Conservation (phyloP, 306 rosid genomes). For the Medicago ruthenica region DNA sequence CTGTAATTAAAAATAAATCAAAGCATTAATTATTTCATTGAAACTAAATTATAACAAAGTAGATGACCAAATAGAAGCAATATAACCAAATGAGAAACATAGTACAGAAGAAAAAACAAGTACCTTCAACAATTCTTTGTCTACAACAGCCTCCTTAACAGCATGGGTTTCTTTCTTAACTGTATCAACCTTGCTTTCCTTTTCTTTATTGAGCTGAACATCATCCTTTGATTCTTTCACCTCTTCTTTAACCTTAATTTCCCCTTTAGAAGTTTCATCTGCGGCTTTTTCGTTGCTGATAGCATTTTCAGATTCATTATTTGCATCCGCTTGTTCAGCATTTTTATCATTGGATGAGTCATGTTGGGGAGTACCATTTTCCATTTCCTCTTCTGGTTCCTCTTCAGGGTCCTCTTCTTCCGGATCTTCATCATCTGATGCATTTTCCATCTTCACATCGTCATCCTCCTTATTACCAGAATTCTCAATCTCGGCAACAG, state of each 20-base stretch:
- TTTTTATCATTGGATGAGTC: slow-evolving; percentile 55
- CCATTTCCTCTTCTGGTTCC: slow-evolving; percentile 86
- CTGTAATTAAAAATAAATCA: slow-evolving; percentile 54
- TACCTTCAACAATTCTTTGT: slow-evolving; percentile 89
- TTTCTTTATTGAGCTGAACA: slow-evolving; percentile 46
- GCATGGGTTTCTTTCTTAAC: slow-evolving; percentile 57
- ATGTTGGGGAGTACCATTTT: slow-evolving; percentile 55
- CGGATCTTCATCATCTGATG: slow-evolving; percentile 72
- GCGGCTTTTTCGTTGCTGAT: slow-evolving; percentile 48
- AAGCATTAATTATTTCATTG: too few relatives aligned
- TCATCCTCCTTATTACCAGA: slow-evolving; percentile 52
- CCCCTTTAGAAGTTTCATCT: slow-evolving; percentile 52
- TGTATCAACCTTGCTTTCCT: slow-evolving; percentile 55
- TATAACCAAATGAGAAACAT: neutral
- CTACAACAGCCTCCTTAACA: slow-evolving; percentile 61
- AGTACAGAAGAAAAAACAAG: slow-evolving; percentile 26
- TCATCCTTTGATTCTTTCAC: slow-evolving; percentile 54
- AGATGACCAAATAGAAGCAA: slow-evolving; percentile 18
- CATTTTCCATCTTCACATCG: slow-evolving; percentile 67
- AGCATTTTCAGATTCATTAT: slow-evolving; percentile 52
- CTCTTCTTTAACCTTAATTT: slow-evolving; percentile 48
- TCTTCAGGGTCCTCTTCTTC: slow-evolving; percentile 92
- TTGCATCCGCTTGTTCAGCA: slow-evolving; percentile 43
- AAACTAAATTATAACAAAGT: neutral
- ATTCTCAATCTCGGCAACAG: slow-evolving; percentile 47